Evolutionary conservation across 139 green algal genomes (phyloP).

Genomic region (Asterochloris sp.): DNA sequence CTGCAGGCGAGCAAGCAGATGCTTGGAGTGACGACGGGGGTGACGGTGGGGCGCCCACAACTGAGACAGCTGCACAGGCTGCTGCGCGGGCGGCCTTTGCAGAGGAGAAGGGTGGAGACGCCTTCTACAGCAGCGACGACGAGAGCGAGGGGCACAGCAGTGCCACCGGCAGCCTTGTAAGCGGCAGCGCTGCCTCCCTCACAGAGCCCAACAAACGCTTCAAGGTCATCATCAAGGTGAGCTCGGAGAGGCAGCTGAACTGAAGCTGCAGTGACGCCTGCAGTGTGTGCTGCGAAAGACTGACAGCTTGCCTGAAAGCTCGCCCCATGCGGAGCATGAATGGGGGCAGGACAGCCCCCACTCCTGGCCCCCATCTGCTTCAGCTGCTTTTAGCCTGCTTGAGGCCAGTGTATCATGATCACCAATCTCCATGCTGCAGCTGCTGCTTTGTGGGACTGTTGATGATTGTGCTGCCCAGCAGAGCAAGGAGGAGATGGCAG

Average conservation of each 20-base stretch:
- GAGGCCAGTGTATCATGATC: too few relatives aligned
- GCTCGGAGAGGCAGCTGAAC: background rate
- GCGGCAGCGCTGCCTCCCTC: background rate
- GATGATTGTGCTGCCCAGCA: too few relatives aligned
- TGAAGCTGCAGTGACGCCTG: background rate
- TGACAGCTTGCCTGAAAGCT: background rate
- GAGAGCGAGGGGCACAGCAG: constrained; percentile 7
- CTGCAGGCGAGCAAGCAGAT: background rate
- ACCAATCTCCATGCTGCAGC: too few relatives aligned
- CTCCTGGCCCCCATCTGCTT: too few relatives aligned
- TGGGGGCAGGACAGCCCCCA: too few relatives aligned
- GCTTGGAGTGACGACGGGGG: constrained; percentile 10
- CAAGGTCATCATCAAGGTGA: constrained; percentile 14
- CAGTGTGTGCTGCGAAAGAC: background rate
- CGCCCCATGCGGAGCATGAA: too few relatives aligned
- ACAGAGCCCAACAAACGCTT: background rate
- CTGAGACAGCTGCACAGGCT: constrained; percentile 16
- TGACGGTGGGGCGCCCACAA: background rate
- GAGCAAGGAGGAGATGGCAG: too few relatives aligned
- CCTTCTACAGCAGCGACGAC: constrained; percentile 27
- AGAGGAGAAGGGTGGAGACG: constrained; percentile 1
- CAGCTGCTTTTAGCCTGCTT: too few relatives aligned
- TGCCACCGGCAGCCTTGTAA: constrained; percentile 14
- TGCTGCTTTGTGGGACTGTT: too few relatives aligned
- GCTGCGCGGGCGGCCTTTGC: constrained; percentile 15